These are phyloP conservation scores for Senecio squalidus DNA, from an alignment of 140 eudicot genomes.

Conservation along the genomic window DNA sequence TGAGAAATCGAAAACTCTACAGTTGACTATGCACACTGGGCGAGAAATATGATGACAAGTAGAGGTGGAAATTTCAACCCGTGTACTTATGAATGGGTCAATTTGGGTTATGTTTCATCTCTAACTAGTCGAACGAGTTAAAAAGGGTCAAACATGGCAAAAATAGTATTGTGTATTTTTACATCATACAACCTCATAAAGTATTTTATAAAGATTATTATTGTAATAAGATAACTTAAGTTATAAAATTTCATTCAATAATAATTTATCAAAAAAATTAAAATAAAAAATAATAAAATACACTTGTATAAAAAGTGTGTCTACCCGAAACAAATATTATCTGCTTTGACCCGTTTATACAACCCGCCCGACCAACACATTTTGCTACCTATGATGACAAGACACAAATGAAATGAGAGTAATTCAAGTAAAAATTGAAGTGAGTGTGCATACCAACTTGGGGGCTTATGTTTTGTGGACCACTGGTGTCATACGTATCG, in stretches of 20 bases:
- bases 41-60: background rate
- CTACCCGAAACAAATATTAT: background rate
- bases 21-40: background rate
- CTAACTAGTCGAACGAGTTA: too few relatives aligned
- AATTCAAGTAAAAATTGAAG: background rate
- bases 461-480: constrained; percentile 93
- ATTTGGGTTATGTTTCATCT: too few relatives aligned
- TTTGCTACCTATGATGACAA: background rate
- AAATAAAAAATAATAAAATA: too few relatives aligned
- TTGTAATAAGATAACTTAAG: too few relatives aligned
- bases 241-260: too few relatives aligned
- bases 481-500: constrained; percentile 95
- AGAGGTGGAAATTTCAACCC: background rate
- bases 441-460: constrained; percentile 42
- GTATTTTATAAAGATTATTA: background rate
- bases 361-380: background rate
- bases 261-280: too few relatives aligned
- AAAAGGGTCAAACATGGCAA: background rate
- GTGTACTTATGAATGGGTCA: too few relatives aligned
- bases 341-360: background rate
- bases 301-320: background rate
- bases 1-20: background rate
- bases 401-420: background rate
- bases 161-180: background rate
- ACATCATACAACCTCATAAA: background rate